Evolutionary conservation across 1,284 basidiomycete genomes (phyloP), one percentile per base, ranked within the genome.

Genomic region (Papiliotrema terrestris): DNA sequence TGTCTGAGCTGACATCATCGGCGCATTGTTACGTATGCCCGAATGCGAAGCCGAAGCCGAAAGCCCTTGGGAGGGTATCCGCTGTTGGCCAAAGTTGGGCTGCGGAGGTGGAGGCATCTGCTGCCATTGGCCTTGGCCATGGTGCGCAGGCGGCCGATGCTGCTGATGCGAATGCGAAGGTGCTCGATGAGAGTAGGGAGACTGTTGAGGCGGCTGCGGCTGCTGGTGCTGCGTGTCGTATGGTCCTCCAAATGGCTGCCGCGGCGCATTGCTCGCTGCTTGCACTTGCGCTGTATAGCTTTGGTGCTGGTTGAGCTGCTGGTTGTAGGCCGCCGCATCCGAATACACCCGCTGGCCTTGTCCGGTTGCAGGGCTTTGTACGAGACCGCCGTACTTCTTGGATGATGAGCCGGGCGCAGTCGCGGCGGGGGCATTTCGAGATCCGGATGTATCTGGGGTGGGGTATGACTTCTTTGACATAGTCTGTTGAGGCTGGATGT

Each of bases 251-350:
- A 71, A 73, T 8, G 71, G 70, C 13, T 61, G 71, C 15, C 62
- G 60, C 5, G 63, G 56, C 1, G 59, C 64, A 17, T 55, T 61
- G 29, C 60, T 65, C 3, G 52, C 56, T 22, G 47, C 52, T 44
- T 77, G 73, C 23, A 73, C 77, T 58, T 91, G 90, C 3, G 51
- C 88, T 6, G 88, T 93, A 73, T 91, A 93, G 19, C 86, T 88
- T 76, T 98, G 94, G 69, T 98, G 95, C 72, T 95, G 91, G 2
- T 86, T 87, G 45, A 96, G 82, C 69, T 95, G 94, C 63, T 96
- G 92, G 65, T 93, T 93, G 79, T 98, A 98, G 1, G 89, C 80
- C 11, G 92, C 91, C 0, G 94, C 92, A 74, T 97, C 94, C 66
- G 89, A 88, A 71, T 89, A 95, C 4, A 90, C 86, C 51, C 91